Conservation (phyloP, 805 yeast genomes). For the Spathaspora arborariae region DNA sequence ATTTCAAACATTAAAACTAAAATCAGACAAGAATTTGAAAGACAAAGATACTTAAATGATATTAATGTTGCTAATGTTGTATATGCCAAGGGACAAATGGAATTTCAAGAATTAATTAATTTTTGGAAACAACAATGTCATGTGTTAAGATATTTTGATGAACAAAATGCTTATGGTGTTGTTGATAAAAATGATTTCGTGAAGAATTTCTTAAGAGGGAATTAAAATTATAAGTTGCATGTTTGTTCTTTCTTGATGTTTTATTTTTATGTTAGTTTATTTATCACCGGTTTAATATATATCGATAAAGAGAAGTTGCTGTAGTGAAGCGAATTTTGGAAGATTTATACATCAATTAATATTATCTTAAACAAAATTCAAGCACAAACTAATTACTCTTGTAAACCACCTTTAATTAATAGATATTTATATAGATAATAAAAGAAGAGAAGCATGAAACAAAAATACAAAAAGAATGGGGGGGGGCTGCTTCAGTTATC, state of each 20-base stretch:
- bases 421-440: background rate
- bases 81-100: constrained; percentile 84
- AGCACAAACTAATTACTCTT: background rate
- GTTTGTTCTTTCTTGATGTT: background rate
- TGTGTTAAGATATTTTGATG: constrained; percentile 76
- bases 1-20: constrained; percentile 75
- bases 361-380: background rate
- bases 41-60: constrained; percentile 71
- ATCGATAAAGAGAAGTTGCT: background rate
- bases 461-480: background rate
- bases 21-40: constrained; percentile 85
- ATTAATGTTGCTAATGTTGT: constrained; percentile 63
- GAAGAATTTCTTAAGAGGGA: constrained; percentile 69
- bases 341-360: too few species aligned
- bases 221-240: constrained; percentile 19
- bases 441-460: background rate
- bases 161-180: constrained; percentile 52
- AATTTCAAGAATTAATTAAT: constrained; percentile 80
- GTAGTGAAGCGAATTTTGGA: too few species aligned
- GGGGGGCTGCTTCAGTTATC: too few species aligned
- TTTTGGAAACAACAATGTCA: constrained; percentile 90
- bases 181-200: constrained; percentile 61
- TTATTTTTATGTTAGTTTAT: background rate
- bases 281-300: background rate
- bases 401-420: background rate